A percentile compares a stretch with the other conserved stretches of the same genome.
Evolutionary conservation across 495 filamentous ascomycete species (phyloP).

Genomic region (Elasticomyces elasticus): DNA sequence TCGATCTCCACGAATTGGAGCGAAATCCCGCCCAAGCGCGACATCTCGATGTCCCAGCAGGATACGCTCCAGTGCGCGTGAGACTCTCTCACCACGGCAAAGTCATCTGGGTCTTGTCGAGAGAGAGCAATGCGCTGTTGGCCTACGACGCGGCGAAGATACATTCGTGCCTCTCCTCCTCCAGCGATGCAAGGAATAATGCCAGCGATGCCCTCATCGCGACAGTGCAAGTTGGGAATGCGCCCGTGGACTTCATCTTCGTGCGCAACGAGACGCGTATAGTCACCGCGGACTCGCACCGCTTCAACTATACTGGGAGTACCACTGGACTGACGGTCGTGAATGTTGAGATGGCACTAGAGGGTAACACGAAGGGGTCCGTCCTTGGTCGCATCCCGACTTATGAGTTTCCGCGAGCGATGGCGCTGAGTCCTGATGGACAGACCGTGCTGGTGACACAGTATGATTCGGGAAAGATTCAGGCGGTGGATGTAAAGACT

Average conservation of each 20-base stretch:
- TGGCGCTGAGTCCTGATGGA: conserved; percentile 22
- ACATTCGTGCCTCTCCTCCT: background rate
- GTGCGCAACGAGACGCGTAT: conserved; percentile 12
- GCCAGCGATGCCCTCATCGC: conserved; percentile 21
- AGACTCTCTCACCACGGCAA: background rate
- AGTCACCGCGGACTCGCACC: conserved; percentile 24
- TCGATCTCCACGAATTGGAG: conserved; percentile 1
- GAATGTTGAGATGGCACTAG: conserved; percentile 20
- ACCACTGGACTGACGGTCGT: conserved; percentile 25
- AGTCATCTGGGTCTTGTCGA: background rate
- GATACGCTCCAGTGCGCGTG: background rate
- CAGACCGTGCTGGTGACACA: conserved; percentile 21
- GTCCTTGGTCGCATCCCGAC: conserved; percentile 7
- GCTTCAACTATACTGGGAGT: conserved; percentile 12
- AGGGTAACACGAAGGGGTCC: conserved; percentile 12
- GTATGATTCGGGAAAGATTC: background rate
- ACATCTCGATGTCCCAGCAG: background rate
- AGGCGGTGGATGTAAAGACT: background rate
- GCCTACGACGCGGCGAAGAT: background rate
- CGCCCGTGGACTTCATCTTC: conserved; percentile 23
- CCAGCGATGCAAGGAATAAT: too few relatives aligned
- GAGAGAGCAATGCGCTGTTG: background rate
- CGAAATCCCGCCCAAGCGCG: background rate
- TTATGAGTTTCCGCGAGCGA: background rate
- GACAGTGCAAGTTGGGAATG: conserved; percentile 25